Conservation (phyloP, 2,329 filamentous ascomycete genomes). For the Aspergillus pseudoviridinutans region DNA sequence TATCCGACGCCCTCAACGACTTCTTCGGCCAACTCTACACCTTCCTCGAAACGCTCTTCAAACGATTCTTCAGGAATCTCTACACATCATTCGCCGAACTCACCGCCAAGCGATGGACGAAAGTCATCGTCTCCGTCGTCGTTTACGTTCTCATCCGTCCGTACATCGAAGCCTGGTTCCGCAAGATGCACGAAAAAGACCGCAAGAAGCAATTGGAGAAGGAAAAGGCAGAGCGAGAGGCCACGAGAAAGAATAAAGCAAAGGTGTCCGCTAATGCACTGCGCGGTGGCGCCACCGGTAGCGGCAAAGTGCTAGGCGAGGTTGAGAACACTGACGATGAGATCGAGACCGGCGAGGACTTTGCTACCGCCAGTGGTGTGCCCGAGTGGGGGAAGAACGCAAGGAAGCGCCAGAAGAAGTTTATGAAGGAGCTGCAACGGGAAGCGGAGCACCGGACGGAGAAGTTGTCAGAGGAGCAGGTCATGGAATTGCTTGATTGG, state of each 20-base stretch:
- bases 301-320: slow-evolving; percentile 42
- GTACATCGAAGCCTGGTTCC: slow-evolving; percentile 66
- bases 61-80: slow-evolving; percentile 38
- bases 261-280: slow-evolving; percentile 63
- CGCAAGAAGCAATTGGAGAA: slow-evolving; percentile 48
- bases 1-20: slow-evolving; percentile 24
- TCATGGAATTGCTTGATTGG: slow-evolving; percentile 64
- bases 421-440: slow-evolving; percentile 63
- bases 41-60: slow-evolving; percentile 19
- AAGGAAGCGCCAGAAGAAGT: slow-evolving; percentile 62
- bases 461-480: slow-evolving; percentile 69
- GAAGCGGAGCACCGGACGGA: slow-evolving; percentile 60
- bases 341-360: slow-evolving; percentile 39
- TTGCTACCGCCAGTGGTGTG: slow-evolving; percentile 45
- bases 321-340: slow-evolving; percentile 43
- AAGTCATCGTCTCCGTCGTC: slow-evolving; percentile 67
- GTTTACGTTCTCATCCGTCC: slow-evolving; percentile 71
- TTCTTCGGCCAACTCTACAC: slow-evolving; percentile 29
- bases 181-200: slow-evolving; percentile 47
- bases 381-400: slow-evolving; percentile 67
- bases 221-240: slow-evolving; percentile 51
- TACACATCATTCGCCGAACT: slow-evolving; percentile 42
- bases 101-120: slow-evolving; percentile 52
- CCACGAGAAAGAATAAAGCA: slow-evolving; percentile 39
- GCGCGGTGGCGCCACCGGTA: slow-evolving; percentile 55